Evolutionary conservation across 352 stramenopile species (phyloP), one percentile per base, ranked within the genome.

Genomic region (Globisporangium solare): DNA sequence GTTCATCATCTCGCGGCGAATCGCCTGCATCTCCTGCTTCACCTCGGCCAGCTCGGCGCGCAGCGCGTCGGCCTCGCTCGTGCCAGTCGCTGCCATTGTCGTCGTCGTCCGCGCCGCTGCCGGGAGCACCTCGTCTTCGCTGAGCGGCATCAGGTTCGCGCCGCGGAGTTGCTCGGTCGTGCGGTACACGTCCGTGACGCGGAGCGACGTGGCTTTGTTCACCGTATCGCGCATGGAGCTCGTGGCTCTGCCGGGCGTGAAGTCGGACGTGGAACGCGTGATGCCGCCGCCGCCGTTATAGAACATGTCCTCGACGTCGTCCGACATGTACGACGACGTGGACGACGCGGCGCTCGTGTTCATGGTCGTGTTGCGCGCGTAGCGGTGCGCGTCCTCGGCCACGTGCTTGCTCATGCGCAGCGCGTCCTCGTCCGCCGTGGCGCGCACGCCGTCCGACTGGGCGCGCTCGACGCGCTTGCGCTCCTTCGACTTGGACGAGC

Each of bases 1-100:
- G 51, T 91, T 88, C 77, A 94, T 89, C 56, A 94, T 73, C 55
- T 94, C 82, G 42, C 79, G 75, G 13, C 76, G 75, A 46, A 92
- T 86, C 21, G 67, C 61, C 41, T 80, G 71, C 46, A 92, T 72
- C 48, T 94, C 80, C 17, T 69, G 55, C 54, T 86, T 86, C 42
- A 94, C 71, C 48, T 83, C 75, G 7, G 67, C 56, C 37, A 94
- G 53, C 42, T 91, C 82, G 2, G 67, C 51, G 1, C 66, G 76
- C 18, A 89, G 56, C n/a, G 61, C 60, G n/a, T 79, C 64, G 1
- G 76, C 42, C 18, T 73, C 59, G 40, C 49, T 50, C n/a, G 13
- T 50, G 27, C 13, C 47, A 12, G 22, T 41, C 47, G 17, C 49
- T 51, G 35, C 47, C 31, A 4, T 46, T 53, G 14, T 51, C 58